Evolutionary conservation across 805 yeast species (phyloP).

Genomic region (Groenewaldozyma tartarivorans): DNA sequence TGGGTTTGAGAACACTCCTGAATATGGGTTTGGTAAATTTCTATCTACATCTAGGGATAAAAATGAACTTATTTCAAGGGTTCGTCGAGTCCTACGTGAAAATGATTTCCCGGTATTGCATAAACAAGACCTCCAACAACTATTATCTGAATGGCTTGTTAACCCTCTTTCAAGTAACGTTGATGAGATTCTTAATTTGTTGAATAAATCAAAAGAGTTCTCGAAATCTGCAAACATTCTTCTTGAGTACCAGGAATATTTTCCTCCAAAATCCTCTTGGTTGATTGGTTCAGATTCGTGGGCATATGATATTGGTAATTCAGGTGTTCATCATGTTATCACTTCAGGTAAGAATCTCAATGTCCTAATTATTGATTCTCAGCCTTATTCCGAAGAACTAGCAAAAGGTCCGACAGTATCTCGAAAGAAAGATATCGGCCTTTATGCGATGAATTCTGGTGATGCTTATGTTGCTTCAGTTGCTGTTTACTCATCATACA

Average conservation of each 20-base stretch:
- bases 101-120: conserved; percentile 35
- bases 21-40: conserved; percentile 76
- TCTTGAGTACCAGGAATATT: conserved; percentile 36
- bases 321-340: conserved; percentile 82
- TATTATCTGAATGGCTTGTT: conserved; percentile 59
- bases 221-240: conserved; percentile 37
- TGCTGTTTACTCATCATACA: conserved; percentile 87
- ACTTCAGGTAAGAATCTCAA: conserved; percentile 70
- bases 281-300: conserved; percentile 89
- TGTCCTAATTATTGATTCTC: conserved; percentile 79
- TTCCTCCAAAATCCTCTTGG: conserved; percentile 56
- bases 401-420: conserved; percentile 19
- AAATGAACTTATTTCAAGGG: conserved; percentile 34
- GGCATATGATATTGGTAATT: conserved; percentile 86
- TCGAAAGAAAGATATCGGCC: conserved; percentile 85
- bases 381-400: conserved; percentile 44
- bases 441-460: conserved; percentile 91
- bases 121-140: conserved; percentile 42
- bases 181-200: conserved; percentile 26
- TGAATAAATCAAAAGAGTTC: conserved; percentile 22
- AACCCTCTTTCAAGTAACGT: conserved; percentile 24
- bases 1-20: conserved; percentile 54
- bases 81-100: conserved; percentile 32
- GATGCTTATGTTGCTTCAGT: conserved; percentile 87
- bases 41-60: conserved; percentile 48